Conservation (phyloP, 768 basidiomycete species). For the Agaricus blazei region DNA sequence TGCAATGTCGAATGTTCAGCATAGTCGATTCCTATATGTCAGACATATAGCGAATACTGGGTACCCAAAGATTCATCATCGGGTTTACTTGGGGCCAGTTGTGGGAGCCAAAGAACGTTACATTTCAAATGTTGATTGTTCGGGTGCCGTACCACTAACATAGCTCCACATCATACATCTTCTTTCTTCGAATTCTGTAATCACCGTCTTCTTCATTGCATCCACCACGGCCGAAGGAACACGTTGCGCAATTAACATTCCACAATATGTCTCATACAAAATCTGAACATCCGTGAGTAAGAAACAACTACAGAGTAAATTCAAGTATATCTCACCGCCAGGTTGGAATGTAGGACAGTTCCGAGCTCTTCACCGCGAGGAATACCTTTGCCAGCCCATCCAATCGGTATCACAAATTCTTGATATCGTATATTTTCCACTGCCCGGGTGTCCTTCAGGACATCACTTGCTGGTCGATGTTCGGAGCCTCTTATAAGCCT, state of each 20-base stretch:
- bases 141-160: conserved; percentile 4
- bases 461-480: conserved; percentile 12
- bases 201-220: conserved; percentile 5
- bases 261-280: not conserved
- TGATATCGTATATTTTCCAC: not conserved
- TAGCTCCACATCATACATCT: conserved; percentile 3
- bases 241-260: not conserved
- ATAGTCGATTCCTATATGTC: too few species aligned
- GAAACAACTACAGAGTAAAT: not conserved
- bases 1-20: too few species aligned
- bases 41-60: too few species aligned
- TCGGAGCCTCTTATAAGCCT: conserved; percentile 13
- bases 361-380: conserved; percentile 6
- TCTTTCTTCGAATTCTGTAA: conserved; percentile 7
- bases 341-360: not conserved
- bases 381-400: conserved; percentile 3
- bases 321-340: not conserved
- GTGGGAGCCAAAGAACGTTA: not conserved
- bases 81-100: too few species aligned
- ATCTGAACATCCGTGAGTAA: not conserved
- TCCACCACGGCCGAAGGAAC: not conserved
- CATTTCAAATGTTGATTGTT: conserved; percentile 1
- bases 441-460: not conserved
- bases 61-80: too few species aligned
- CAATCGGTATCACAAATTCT: not conserved